phyloP scores from a whole-genome alignment of 768 basidiomycete species.

The Podaxis carcinomalis region DNA sequence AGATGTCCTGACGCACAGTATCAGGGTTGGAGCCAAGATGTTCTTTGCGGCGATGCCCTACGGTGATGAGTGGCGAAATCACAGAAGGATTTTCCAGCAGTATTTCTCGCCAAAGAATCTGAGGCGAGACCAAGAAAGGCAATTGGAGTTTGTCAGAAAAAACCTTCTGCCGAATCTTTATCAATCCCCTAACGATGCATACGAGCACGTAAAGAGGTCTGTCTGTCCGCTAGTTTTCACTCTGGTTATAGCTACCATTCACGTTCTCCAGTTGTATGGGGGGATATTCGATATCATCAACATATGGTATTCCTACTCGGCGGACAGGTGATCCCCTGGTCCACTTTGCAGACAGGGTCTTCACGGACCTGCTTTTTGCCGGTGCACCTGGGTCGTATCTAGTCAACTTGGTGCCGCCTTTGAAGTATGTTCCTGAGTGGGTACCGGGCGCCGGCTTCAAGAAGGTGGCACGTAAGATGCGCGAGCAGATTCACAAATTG shows the following conservation, averaged over 20 bases:
- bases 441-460: constrained; percentile 11
- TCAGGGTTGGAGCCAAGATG: neutral
- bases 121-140: neutral
- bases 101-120: constrained; percentile 5
- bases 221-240: neutral
- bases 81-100: constrained; percentile 11
- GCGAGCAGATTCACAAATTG: neutral
- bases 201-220: constrained; percentile 1
- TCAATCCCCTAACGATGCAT: neutral
- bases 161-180: constrained; percentile 1
- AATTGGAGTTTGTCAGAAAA: neutral
- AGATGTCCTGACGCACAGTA: neutral
- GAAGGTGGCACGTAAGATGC: neutral
- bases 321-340: neutral
- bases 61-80: constrained; percentile 8
- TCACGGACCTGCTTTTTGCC: neutral
- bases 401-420: constrained; percentile 4
- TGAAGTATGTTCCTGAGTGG: constrained; percentile 11
- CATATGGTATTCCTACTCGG: constrained; percentile 5
- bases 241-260: neutral
- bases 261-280: neutral
- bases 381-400: constrained; percentile 4
- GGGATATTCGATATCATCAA: neutral
- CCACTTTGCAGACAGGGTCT: neutral
- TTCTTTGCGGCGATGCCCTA: constrained; percentile 8